Base-by-base conservation (phyloP, 2,329 filamentous ascomycete species). In the Colletotrichum musicola region DNA sequence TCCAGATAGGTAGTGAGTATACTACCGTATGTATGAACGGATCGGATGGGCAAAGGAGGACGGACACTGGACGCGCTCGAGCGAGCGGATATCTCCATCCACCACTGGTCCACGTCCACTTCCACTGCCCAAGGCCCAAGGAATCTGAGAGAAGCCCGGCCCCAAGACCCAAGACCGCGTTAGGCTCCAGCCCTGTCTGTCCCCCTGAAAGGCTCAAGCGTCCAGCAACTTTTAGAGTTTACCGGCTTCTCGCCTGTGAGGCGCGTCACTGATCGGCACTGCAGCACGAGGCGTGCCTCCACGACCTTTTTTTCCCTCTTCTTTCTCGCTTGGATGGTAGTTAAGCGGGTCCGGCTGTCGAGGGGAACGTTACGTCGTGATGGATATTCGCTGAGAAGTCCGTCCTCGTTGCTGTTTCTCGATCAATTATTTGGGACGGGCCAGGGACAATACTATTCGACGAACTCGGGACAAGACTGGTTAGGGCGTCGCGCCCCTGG, bases 141-240 rank as follows among this genome's bases (percentile, higher is more conserved):
- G 46, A 35, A 14, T 35, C 30, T 35, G 30, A 27, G n/a, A 49
- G 46, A 12, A 49, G n/a, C 18, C 18, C 18, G 46, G 46, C n/a
- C 40, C 16, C 6, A 20, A n/a, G 7, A 53, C 54, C 61, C 61
- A 65, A 49, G 47, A 55, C 65, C 42, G 10, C 30, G 22, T 68
- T 68, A 50, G 65, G 54, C 55, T 47, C 47, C 40, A n/a, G 47
- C 27, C 25, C 18, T 35, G 38, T 49, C 27, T 47, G 42, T 6
- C 47, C 25, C 61, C 65, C 40, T 63, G 59, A 63, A 67, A 62
- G 35, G 47, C 50, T 67, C 64, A 68, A 64, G 49, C 64, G 53
- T 58, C 30, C 30, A 35, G 30, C 30, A 38, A 54, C 22, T 27
- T 62, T 64, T 68, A 55, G 60, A 64, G 65, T 68, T 64, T 68